phyloP scores from a whole-genome alignment of 139 green algal species.

The Chlorella sp. region DNA sequence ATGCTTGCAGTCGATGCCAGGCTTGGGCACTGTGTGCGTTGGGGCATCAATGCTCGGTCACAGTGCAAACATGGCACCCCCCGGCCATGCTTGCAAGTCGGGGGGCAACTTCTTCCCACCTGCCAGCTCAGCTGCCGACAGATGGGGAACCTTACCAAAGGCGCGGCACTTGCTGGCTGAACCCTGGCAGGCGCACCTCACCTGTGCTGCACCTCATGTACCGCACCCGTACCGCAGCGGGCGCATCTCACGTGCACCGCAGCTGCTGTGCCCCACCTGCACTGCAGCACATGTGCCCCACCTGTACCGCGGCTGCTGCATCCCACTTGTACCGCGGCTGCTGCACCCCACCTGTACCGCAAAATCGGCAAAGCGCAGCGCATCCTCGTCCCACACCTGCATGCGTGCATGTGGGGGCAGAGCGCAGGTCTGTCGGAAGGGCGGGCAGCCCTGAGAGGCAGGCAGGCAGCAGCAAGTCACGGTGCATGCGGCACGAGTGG shows the following conservation, averaged over 20 bases:
- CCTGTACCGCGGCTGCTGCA: neutral
- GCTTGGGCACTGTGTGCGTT: neutral
- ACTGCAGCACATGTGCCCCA: neutral
- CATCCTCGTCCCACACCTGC: constrained; percentile 35
- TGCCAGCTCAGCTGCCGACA: neutral
- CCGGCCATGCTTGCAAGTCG: too few species aligned
- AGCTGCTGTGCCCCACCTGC: neutral
- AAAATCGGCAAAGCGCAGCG: constrained; percentile 35
- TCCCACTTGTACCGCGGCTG: constrained; percentile 9
- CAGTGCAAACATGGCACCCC: too few species aligned
- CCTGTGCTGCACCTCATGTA: too few species aligned
- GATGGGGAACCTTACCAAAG: neutral
- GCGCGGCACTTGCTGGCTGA: too few species aligned
- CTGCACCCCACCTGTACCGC: neutral
- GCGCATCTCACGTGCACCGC: neutral
- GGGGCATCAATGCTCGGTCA: too few species aligned
- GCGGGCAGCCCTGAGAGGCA: too few species aligned
- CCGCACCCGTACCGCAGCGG: neutral
- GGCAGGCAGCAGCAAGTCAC: too few species aligned
- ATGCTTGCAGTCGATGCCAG: neutral
- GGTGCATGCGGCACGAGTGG: too few species aligned
- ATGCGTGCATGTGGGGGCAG: neutral
- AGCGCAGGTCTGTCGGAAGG: too few species aligned
- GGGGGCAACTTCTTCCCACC: neutral
- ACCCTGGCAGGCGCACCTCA: too few species aligned